Base-by-base conservation (phyloP, 345 rosid species). In the Raphanus sativus region DNA sequence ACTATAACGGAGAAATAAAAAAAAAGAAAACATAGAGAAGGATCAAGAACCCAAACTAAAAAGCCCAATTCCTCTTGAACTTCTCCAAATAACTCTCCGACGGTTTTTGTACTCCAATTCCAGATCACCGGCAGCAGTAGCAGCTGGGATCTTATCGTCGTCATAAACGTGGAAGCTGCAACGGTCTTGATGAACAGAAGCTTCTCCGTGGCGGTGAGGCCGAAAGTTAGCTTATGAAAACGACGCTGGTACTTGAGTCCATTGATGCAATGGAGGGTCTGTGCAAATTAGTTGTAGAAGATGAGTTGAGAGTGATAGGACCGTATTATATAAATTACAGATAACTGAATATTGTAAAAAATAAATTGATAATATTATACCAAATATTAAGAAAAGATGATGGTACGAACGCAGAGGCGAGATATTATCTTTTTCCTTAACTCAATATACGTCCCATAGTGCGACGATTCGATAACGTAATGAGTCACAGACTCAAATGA, bases 41-140 rank as follows among this genome's bases (percentile, higher is more conserved):
- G 82, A 92, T 86, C 87, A 92, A 83, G 89, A 94, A 92, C 8
- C 90, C 97, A 73, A 94, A 94, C 78, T 92, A 89, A 36, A 92
- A 74, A 38, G 94, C 98, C 97, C 98, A 94, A 62, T 88, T 92
- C 80, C 98, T 92, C 90, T 92, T 94, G 15, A 92, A 94, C 88
- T 94, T 94, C 5, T 89, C 97, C 68, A 92, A 87, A 74, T 92
- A 94, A 52, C 89, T 89, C 81, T 90, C 98, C 0, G 93, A 92
- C 6, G 97, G 98, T 81, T 94, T 70, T 90, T 97, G 71, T 94
- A 92, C 76, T 89, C 92, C 67, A 92, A 90, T 87, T 94, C 97
- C 65, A 94, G 90, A 79, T 94, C 97, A 9, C 83, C 82, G 8
- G 70, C 75, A 69, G 65, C 78, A 40, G 81, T 76, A 0, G 81